A percentile compares a stretch with the other conserved stretches of the same genome.
Conservation (phyloP, 345 rosid species). For the Kandelia obovata region DNA sequence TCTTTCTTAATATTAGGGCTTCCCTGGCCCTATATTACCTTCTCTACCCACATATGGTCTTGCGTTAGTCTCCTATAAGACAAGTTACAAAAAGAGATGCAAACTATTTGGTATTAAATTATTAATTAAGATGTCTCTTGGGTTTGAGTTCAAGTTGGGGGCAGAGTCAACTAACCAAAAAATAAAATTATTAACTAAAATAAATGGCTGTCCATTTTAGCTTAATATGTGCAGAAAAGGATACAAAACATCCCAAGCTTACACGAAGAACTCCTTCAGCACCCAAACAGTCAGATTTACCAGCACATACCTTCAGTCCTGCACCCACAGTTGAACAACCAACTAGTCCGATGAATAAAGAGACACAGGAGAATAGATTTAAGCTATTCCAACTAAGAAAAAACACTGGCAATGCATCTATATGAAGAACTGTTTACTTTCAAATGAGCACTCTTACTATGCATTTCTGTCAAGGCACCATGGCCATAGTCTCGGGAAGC, state of each 20-base stretch:
- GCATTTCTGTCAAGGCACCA: conserved; percentile 54
- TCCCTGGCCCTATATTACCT: no score
- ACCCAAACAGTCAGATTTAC: conserved; percentile 75
- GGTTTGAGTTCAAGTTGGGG: no score
- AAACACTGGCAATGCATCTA: background rate
- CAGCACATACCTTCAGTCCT: conserved; percentile 69
- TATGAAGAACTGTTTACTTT: background rate
- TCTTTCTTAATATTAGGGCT: no score
- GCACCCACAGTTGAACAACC: conserved; percentile 27
- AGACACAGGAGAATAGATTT: background rate
- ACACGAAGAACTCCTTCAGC: conserved; percentile 90
- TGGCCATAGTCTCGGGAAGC: conserved; percentile 78
- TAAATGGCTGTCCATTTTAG: background rate
- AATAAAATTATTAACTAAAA: no score
- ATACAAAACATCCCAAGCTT: conserved; percentile 97
- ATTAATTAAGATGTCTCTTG: no score
- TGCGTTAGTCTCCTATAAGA: no score
- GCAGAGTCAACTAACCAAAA: no score
- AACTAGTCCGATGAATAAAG: background rate
- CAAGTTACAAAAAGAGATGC: no score
- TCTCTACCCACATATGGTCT: no score
- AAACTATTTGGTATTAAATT: no score
- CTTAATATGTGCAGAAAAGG: conserved; percentile 35
- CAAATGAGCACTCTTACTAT: conserved; percentile 48
- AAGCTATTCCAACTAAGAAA: background rate